Evolutionary conservation across 176 grass and related monocot genomes (phyloP), one percentile per base, ranked within the genome.

Genomic region (Ampelocalamus luodianensis): DNA sequence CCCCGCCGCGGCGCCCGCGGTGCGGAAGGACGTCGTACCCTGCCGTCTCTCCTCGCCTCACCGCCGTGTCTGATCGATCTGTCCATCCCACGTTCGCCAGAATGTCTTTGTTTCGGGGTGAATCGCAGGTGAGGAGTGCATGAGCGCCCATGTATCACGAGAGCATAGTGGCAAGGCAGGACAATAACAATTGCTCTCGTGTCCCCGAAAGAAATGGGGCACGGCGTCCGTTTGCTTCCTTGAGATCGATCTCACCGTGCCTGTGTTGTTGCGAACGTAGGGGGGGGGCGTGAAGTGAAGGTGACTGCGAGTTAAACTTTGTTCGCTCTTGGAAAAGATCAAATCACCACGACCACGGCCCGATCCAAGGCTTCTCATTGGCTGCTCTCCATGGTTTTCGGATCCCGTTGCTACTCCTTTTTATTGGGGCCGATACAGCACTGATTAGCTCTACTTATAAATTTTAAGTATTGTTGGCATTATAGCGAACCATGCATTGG

Each of bases 201-300:
- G 87, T 56, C 45, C 72, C 88, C 83, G 55, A 64, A 70, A 71
- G 83, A 82, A 82, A 90, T 63, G n/a, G n/a, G 83, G 72, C 83
- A 72, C 54, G 24, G 13, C 71, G 16, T 54, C 5, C 34, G 39
- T 1, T 46, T 61, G 71, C 79, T 40, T 74, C 77, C 59, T 20
- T 15, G 49, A 32, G 23, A 63, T 63, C 26, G 18, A 36, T 39
- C 27, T 65, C 27, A 17, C 62, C 27, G 62, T 15, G 60, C 24
- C 59, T 5, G 59, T 4, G 56, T 5, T 23, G 58, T 12, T 12
- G 58, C n/a, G 58, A 12, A 4, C 22, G 20, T 23, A 4, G 8
- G 8, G 46, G 29, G 29, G 40, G 15, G 65, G 13, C 36, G 77
- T 43, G 55, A 78, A 29, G 0, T 29, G 0, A 24, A 24, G 42